These are phyloP conservation scores for Rhodocollybia butyracea DNA, from an alignment of 768 basidiomycete genomes.

Conservation along the genomic window DNA sequence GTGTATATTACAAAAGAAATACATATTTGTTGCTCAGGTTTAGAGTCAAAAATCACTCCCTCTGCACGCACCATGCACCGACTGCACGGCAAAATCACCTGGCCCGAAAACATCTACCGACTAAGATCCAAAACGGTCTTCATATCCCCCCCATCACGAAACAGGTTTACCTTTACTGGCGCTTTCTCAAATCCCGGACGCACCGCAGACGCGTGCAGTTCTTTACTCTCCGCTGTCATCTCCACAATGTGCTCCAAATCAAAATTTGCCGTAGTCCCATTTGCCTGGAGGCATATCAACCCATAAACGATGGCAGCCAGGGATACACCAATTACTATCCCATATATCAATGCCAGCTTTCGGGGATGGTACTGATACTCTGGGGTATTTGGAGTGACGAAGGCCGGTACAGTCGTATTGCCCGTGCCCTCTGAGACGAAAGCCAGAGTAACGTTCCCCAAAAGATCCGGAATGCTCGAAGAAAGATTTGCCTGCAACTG, in stretches of 20 bases:
- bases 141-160: too few species aligned
- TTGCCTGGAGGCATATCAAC: neutral
- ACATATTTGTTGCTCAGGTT: too few species aligned
- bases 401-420: neutral
- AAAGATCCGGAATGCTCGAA: neutral
- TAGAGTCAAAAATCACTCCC: too few species aligned
- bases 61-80: too few species aligned
- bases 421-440: neutral
- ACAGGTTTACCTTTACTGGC: too few species aligned
- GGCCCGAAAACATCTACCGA: too few species aligned
- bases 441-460: neutral
- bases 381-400: slow-evolving; percentile 11
- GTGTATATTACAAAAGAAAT: too few species aligned
- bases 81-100: too few species aligned
- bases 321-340: neutral
- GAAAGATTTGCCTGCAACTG: neutral
- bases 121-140: too few species aligned
- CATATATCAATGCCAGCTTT: neutral
- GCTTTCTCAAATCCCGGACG: neutral
- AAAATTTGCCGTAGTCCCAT: neutral
- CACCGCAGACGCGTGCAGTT: neutral
- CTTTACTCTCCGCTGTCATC: neutral
- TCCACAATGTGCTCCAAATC: neutral
- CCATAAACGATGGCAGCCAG: neutral
- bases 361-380: slow-evolving; percentile 49